Evolutionary conservation across 345 rosid species (phyloP).

Genomic region (Iberis pinnata): DNA sequence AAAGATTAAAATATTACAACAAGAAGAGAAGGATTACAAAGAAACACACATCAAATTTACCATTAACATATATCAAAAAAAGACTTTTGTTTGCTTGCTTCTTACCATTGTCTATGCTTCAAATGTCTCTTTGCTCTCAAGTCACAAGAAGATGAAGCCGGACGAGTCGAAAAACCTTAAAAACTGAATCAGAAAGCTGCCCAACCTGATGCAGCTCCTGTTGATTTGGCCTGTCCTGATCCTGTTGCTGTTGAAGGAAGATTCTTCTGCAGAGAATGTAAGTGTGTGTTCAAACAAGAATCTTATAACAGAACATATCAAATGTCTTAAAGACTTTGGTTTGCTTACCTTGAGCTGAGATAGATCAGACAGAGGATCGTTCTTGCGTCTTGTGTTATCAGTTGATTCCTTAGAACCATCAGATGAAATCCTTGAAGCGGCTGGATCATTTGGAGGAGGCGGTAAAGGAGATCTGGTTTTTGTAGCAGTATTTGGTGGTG

Average conservation of each 20-base stretch:
- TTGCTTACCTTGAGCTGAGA: slow-evolving; percentile 68
- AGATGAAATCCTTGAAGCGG: slow-evolving; percentile 42
- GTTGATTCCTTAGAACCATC: slow-evolving; percentile 25
- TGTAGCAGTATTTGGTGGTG: slow-evolving; percentile 60
- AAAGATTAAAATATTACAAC: slow-evolving; percentile 18
- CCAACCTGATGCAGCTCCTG: slow-evolving; percentile 92
- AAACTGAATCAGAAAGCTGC: slow-evolving; percentile 85
- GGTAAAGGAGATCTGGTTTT: slow-evolving; percentile 76
- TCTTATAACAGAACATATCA: background rate
- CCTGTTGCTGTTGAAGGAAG: slow-evolving; percentile 68
- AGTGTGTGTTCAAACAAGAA: background rate
- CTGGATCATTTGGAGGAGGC: slow-evolving; percentile 93
- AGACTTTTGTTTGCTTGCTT: background rate
- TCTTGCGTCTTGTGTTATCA: slow-evolving; percentile 35
- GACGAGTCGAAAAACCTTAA: slow-evolving; percentile 41
- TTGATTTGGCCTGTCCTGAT: slow-evolving; percentile 38
- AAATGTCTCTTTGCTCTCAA: slow-evolving; percentile 14
- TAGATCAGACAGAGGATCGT: slow-evolving; percentile 60
- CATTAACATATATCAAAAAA: slow-evolving; percentile 13
- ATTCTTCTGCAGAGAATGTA: slow-evolving; percentile 50
- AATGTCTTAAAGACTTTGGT: background rate
- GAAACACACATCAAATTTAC: slow-evolving; percentile 26
- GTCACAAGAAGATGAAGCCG: slow-evolving; percentile 30
- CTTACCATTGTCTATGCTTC: slow-evolving; percentile 21
- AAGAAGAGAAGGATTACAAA: slow-evolving; percentile 10